A percentile compares a stretch with the other conserved stretches of the same genome.
These are phyloP conservation scores for Saxophila tyrrhenica DNA, from an alignment of 495 filamentous ascomycete genomes.

Conservation along the genomic window DNA sequence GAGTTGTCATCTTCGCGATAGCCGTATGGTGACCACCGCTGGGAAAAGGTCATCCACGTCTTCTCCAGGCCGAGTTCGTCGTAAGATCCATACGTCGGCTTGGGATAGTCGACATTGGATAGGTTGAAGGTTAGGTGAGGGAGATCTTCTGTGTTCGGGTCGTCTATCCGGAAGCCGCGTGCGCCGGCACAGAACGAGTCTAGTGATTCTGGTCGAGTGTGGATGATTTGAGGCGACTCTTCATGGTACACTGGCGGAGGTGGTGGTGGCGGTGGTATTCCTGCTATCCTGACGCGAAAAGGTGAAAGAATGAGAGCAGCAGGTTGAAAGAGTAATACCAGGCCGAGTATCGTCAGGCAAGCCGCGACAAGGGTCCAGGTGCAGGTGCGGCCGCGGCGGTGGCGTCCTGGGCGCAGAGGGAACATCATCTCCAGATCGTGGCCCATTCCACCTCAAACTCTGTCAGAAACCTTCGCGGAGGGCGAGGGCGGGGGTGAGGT, in stretches of 20 bases:
- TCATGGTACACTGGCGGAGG: background rate
- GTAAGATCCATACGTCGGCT: slow-evolving; percentile 1
- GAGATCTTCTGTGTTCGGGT: background rate
- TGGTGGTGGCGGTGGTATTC: background rate
- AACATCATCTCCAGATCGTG: too few relatives aligned
- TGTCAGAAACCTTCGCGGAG: too few relatives aligned
- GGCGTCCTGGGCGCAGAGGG: too few relatives aligned
- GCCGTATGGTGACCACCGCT: slow-evolving; percentile 4
- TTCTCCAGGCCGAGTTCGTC: slow-evolving; percentile 2
- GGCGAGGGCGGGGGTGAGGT: too few relatives aligned
- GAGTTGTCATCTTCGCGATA: background rate
- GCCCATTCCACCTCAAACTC: too few relatives aligned
- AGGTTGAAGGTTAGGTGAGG: background rate
- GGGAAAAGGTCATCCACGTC: slow-evolving; percentile 5
- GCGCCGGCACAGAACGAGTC: background rate
- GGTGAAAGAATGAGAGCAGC: background rate
- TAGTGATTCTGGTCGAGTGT: background rate
- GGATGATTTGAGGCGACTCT: background rate
- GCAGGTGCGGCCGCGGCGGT: background rate
- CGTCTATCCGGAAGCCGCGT: background rate
- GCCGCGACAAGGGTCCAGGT: background rate
- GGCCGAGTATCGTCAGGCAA: background rate
- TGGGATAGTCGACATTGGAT: background rate
- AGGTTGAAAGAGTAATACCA: background rate
- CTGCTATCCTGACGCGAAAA: background rate